These are phyloP conservation scores for Chaetomiaceae sp. DNA, from an alignment of 2,329 filamentous ascomycete genomes.

Conservation along the genomic window DNA sequence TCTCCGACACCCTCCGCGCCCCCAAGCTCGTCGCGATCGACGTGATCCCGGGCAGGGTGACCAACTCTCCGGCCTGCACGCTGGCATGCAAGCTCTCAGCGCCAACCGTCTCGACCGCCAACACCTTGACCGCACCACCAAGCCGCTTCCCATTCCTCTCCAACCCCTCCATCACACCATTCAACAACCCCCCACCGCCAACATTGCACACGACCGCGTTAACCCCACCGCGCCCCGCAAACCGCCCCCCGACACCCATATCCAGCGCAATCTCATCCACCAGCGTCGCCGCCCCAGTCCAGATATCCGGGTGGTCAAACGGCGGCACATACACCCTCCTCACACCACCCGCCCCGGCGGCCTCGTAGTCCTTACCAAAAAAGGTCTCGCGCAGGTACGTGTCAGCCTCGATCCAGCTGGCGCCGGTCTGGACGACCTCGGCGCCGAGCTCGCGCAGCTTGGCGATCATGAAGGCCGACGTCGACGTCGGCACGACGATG, in stretches of 20 bases:
- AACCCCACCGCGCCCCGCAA: conserved; percentile 39
- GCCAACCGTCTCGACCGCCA: conserved; percentile 70
- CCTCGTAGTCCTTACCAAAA: conserved; percentile 32
- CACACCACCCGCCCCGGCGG: conserved; percentile 23
- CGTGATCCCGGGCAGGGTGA: conserved; percentile 65
- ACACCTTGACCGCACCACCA: conserved; percentile 40
- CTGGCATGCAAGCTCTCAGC: conserved; percentile 60
- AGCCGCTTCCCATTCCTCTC: conserved; percentile 12
- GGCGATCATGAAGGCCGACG: conserved; percentile 60
- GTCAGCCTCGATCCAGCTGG: conserved; percentile 66
- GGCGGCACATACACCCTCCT: conserved; percentile 56
- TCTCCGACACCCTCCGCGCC: conserved; percentile 57
- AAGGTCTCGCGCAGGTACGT: conserved; percentile 54
- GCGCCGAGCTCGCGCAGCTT: conserved; percentile 63
- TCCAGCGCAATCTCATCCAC: conserved; percentile 43
- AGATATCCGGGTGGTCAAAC: conserved; percentile 62
- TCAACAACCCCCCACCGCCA: conserved; percentile 66
- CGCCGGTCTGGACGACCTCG: conserved; percentile 61
- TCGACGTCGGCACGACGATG: conserved; percentile 64
- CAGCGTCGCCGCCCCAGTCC: conserved; percentile 57
- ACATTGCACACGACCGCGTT: conserved; percentile 66
- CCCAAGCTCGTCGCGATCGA: conserved; percentile 68
- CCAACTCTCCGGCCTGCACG: conserved; percentile 47
- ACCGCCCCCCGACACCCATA: conserved; percentile 28
- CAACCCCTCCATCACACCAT: conserved; percentile 61